Base-by-base conservation (phyloP, 2,329 filamentous ascomycete genomes). In the Aureobasidium sp. region DNA sequence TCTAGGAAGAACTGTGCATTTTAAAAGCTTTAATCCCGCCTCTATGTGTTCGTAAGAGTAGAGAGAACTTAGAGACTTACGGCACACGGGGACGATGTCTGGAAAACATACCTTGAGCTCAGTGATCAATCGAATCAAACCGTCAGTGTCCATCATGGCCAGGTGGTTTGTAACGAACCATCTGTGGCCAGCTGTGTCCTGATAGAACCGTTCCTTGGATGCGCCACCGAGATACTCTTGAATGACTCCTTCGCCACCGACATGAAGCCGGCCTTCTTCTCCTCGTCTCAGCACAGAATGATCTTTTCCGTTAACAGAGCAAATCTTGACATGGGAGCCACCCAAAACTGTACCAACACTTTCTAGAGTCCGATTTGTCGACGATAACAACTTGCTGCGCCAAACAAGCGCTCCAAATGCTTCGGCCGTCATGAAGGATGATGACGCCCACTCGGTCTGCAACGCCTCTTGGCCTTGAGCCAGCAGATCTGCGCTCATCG, bases 151-250 rank as follows among this genome's bases (percentile, higher is more conserved):
- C 13, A 59, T 59, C 0, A 16, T 48, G 13, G 54, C 54, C 25
- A 59, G 13, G 25, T 39, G 39, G 13, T 39, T 32, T 11, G 54
- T 59, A 13, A 59, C n/a, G 42, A 59, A 59, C 54, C 54, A 59
- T 11, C 16, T 39, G 14, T 27, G 16, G 11, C 42, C 54, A 11
- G 48, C 21, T 3, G n/a, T 1, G 10, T 59, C 54, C 32, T 21
- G 42, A 5, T 48, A 59, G 8, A 59, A 48, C 5, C 5, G 41
- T 25, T 34, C 42, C 1, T 21, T 13, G 4, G 30, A 6, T 3
- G 1, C 21, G 3, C 5, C 32, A 9, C 25, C 54, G 13, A 59
- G 25, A 25, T 59, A 59, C 7, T 25, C 25, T 48, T 30, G 9
- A 3, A 59, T 59, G 1, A 48, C 30, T 8, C 42, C 34, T n/a